Conservation (phyloP, 2,329 filamentous ascomycete species). For the Exserohilum turcica region DNA sequence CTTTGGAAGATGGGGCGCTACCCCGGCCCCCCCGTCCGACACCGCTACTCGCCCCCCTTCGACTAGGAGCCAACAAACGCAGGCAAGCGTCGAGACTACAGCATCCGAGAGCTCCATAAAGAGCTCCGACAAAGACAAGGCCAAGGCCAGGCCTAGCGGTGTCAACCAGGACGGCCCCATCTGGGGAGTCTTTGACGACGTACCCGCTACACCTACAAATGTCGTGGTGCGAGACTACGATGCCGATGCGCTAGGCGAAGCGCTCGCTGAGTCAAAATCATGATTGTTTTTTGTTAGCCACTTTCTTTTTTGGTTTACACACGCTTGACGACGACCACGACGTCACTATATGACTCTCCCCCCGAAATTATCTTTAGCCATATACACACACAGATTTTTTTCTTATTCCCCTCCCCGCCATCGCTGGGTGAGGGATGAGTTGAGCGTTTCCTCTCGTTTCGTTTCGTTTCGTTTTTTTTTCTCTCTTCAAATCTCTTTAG, state of each 20-base stretch:
- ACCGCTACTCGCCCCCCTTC: slow-evolving; percentile 24
- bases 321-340: neutral
- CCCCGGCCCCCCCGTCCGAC: slow-evolving; percentile 48
- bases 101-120: slow-evolving; percentile 8
- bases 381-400: too few relatives aligned
- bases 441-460: too few relatives aligned
- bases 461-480: neutral
- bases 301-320: neutral
- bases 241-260: slow-evolving; percentile 46
- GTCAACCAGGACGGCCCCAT: slow-evolving; percentile 49
- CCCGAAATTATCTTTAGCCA: neutral
- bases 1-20: slow-evolving; percentile 65
- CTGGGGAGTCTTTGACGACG: slow-evolving; percentile 47
- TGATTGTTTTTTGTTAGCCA: neutral
- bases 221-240: slow-evolving; percentile 46
- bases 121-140: slow-evolving; percentile 25
- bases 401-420: too few relatives aligned
- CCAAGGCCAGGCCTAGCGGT: slow-evolving; percentile 38
- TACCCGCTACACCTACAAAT: slow-evolving; percentile 40
- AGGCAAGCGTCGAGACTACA: slow-evolving; percentile 19
- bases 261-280: slow-evolving; percentile 22
- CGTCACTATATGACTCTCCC: neutral
- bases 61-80: slow-evolving; percentile 29
- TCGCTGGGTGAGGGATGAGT: too few relatives aligned
- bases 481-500: neutral